Conservation (phyloP, 2,329 filamentous ascomycete genomes). For the Ceratocystis harringtonii region DNA sequence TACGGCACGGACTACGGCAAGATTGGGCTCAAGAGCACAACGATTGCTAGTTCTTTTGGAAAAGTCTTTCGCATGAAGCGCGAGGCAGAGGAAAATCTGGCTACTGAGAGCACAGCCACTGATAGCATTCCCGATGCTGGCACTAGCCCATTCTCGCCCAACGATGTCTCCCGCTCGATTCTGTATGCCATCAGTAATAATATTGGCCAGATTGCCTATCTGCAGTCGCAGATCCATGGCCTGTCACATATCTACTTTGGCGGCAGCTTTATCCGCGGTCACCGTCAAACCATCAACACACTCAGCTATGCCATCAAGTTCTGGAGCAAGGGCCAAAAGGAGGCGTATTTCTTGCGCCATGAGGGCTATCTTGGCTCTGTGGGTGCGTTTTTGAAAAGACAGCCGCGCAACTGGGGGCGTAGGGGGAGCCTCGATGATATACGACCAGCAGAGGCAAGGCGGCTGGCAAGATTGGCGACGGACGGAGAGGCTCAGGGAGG, state of each 20-base stretch:
- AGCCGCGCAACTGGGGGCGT: conserved; percentile 82
- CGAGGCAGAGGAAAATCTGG: conserved; percentile 51
- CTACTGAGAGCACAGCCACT: conserved; percentile 55
- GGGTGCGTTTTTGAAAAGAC: conserved; percentile 81
- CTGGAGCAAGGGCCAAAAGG: conserved; percentile 86
- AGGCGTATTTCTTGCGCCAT: conserved; percentile 89
- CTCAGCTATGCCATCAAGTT: conserved; percentile 94
- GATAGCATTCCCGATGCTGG: conserved; percentile 50
- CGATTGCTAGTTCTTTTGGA: conserved; percentile 90
- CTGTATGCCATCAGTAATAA: conserved; percentile 96
- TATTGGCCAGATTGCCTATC: conserved; percentile 91
- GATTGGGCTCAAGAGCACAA: conserved; percentile 87
- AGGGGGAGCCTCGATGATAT: conserved; percentile 56
- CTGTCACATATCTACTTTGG: conserved; percentile 94
- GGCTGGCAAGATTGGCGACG: conserved; percentile 18
- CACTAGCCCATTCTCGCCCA: conserved; percentile 48
- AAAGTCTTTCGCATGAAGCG: conserved; percentile 92
- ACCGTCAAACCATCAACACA: conserved; percentile 95
- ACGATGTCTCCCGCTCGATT: conserved; percentile 80
- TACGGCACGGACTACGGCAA: conserved; percentile 93
- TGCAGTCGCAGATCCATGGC: conserved; percentile 91
- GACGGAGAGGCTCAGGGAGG: not conserved
- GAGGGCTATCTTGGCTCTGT: conserved; percentile 92
- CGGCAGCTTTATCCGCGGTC: conserved; percentile 88
- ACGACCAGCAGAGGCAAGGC: conserved; percentile 22